Base-by-base conservation (phyloP, 2,329 filamentous ascomycete genomes). In the Endoconidiophora polonica region DNA sequence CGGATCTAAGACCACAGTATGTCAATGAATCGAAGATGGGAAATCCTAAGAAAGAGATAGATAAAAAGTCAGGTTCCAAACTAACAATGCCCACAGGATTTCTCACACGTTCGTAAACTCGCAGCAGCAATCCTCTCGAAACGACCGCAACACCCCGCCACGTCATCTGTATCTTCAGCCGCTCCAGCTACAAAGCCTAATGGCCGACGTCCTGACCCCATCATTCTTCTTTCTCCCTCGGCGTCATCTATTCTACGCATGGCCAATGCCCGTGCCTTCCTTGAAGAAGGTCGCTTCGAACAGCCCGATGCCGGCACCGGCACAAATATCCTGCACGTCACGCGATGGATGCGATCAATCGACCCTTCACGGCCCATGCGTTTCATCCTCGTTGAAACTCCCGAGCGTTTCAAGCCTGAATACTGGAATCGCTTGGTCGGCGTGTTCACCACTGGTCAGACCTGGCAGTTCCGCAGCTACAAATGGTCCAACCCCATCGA, bases 401-500 rank as follows among this genome's bases (percentile, higher is more conserved):
- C 88, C 0, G 82, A 93, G 61, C 83, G 91, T 63, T 98, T 98
- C 74, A 94, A 94, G 64, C 91, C 91, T 0, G 88, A 96, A 62
- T 95, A 96, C 70, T 98, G 91, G 91, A 81, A 81, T 59, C 81
- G 88, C 47, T 83, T 98, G 5, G 91, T 95, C 1, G 91, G 85
- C 10, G 88, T 98, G 52, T 96, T 98, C 67, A 98, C 91, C 0
- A 98, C 91, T 0, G 91, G 91, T 33, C 91, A 98, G 68, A 80
- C 83, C 7, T 98, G 91, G 91, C 91, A 98, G 66, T 98, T 98
- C 69, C 94, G 95, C 68, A 84, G 79, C 57, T 98, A 98, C 74
- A 94, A 94, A 66, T 98, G 91, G 86, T 81, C 81, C 57, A 81
- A 83, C 50, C 85, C 91, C 0, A 74, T 79, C 12, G 91, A 96